A percentile compares a stretch with the other conserved stretches of the same genome.
Conservation (phyloP, 2,329 filamentous ascomycete genomes). For the Xylariaceae sp. region DNA sequence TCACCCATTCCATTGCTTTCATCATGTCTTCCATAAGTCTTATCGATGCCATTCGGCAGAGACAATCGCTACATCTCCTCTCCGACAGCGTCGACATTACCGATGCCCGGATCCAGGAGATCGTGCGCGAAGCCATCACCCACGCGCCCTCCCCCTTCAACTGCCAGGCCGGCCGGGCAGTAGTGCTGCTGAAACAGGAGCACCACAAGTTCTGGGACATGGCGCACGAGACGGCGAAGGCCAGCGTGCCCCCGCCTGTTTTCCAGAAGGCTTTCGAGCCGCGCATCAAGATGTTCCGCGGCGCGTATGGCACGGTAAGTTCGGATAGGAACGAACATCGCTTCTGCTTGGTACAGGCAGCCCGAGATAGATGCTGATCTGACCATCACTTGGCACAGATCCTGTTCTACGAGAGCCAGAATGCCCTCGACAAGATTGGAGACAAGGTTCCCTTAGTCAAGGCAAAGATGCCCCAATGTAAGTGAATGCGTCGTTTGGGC, state of each 20-base stretch:
- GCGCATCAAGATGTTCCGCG: conserved; percentile 20
- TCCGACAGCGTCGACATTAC: conserved; percentile 1
- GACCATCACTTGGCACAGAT: too few relatives aligned
- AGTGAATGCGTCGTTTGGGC: background rate
- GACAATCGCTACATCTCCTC: conserved; percentile 8
- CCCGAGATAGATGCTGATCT: too few relatives aligned
- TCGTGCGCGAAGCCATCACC: conserved; percentile 18
- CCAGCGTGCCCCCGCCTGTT: conserved; percentile 2
- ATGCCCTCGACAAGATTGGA: conserved; percentile 9
- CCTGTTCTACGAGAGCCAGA: conserved; percentile 25
- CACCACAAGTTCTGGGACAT: conserved; percentile 22
- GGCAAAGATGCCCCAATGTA: conserved; percentile 22
- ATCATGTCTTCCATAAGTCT: conserved; percentile 3
- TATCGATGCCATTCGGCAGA: conserved; percentile 14
- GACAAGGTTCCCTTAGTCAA: conserved; percentile 4
- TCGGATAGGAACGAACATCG: too few relatives aligned
- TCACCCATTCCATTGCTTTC: too few relatives aligned
- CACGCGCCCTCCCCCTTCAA: conserved; percentile 17
- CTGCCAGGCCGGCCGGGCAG: conserved; percentile 18
- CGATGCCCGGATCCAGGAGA: conserved; percentile 17
- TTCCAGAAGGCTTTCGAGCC: conserved; percentile 23
- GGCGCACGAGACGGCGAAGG: conserved; percentile 8
- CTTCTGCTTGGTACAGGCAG: background rate
- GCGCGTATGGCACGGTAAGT: conserved; percentile 16
- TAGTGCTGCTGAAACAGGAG: conserved; percentile 17